phyloP scores from a whole-genome alignment of 495 filamentous ascomycete genomes.

The Hypoxylon fuscum region DNA sequence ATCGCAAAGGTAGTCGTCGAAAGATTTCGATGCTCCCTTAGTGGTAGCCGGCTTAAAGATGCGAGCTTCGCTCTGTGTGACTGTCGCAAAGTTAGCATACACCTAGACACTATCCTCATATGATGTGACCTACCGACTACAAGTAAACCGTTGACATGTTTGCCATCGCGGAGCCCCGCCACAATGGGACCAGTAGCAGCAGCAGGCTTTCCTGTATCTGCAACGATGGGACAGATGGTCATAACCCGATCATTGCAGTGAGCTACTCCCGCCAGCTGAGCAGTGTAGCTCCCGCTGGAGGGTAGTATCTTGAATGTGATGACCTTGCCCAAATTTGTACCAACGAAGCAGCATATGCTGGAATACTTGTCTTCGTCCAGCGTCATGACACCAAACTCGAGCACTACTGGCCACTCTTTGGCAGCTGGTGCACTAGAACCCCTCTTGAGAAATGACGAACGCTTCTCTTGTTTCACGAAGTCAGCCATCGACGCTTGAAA shows the following conservation, averaged over 20 bases:
- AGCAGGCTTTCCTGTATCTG: constrained; percentile 78
- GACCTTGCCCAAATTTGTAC: constrained; percentile 83
- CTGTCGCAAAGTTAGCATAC: constrained; percentile 45
- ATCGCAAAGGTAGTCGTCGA: constrained; percentile 83
- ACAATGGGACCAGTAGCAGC: constrained; percentile 77
- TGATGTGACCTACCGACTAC: constrained; percentile 57
- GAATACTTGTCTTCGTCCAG: constrained; percentile 94
- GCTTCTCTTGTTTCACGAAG: constrained; percentile 74
- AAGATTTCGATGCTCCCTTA: constrained; percentile 89
- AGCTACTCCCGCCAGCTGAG: constrained; percentile 71
- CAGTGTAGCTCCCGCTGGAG: constrained; percentile 74
- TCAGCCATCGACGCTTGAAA: constrained; percentile 73
- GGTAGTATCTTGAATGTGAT: constrained; percentile 92
- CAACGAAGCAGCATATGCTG: constrained; percentile 90
- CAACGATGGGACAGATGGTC: constrained; percentile 77
- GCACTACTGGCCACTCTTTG: constrained; percentile 75
- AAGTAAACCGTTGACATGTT: constrained; percentile 73
- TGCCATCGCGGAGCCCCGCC: constrained; percentile 73
- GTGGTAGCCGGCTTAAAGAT: constrained; percentile 85
- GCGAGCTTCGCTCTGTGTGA: constrained; percentile 76
- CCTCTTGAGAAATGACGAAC: constrained; percentile 67
- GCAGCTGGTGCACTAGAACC: constrained; percentile 52
- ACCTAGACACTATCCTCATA: neutral
- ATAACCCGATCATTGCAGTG: constrained; percentile 76
- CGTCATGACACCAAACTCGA: constrained; percentile 94